phyloP scores from a whole-genome alignment of 2,329 filamentous ascomycete genomes.

The Exophiala aquamarina region DNA sequence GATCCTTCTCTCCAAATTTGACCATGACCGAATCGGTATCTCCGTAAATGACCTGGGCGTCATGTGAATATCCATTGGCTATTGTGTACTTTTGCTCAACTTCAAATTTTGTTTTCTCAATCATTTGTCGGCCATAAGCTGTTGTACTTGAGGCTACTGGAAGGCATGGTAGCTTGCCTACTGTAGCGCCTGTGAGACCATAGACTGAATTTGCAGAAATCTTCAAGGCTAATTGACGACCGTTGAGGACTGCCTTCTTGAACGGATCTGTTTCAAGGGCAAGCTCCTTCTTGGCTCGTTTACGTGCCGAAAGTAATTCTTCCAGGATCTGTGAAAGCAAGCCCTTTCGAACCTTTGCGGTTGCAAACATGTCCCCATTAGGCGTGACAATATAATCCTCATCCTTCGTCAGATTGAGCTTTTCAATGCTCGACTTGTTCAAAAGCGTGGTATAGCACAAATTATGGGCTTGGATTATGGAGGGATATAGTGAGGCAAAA shows the following conservation, averaged over 20 bases:
- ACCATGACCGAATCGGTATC: constrained; percentile 99
- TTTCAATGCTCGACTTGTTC: constrained; percentile 74
- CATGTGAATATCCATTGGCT: constrained; percentile 89
- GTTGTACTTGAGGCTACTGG: constrained; percentile 96
- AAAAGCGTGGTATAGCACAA: constrained; percentile 95
- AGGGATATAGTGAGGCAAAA: constrained; percentile 97
- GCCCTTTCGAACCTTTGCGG: constrained; percentile 83
- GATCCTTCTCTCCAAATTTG: constrained; percentile 88
- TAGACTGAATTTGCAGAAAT: constrained; percentile 98
- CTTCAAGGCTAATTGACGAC: constrained; percentile 93
- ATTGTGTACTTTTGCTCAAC: constrained; percentile 88
- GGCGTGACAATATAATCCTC: constrained; percentile 97
- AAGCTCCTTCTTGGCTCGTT: constrained; percentile 88
- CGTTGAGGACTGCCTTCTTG: constrained; percentile 96
- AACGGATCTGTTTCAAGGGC: constrained; percentile 89
- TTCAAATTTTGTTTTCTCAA: constrained; percentile 95
- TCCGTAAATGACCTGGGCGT: constrained; percentile 96
- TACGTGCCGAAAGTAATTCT: constrained; percentile 86
- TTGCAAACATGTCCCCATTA: constrained; percentile 91
- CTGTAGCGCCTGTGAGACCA: constrained; percentile 92
- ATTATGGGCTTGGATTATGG: constrained; percentile 98
- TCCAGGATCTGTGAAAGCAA: constrained; percentile 93
- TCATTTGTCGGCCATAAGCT: constrained; percentile 97
- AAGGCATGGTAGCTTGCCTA: constrained; percentile 91
- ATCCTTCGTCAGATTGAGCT: constrained; percentile 74